Conservation (phyloP, 768 basidiomycete species). For the Xanthoconium stramineum region DNA sequence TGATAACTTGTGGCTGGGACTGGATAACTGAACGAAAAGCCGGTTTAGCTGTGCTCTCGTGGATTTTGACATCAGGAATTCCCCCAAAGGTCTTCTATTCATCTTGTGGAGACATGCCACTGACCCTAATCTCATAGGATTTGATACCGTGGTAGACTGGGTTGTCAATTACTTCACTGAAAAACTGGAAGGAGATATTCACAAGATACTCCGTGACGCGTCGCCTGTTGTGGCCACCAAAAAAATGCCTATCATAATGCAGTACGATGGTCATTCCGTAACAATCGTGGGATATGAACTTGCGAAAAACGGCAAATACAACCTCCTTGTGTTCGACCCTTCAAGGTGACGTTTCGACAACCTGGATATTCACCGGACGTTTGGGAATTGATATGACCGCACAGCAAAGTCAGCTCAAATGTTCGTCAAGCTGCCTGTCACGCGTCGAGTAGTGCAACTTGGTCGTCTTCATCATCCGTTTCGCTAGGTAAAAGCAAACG, state of each 20-base stretch:
- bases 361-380: neutral
- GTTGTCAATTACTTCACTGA: slow-evolving; percentile 67
- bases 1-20: neutral
- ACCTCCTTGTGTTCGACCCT: slow-evolving; percentile 78
- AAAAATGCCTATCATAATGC: slow-evolving; percentile 79
- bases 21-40: neutral
- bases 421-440: slow-evolving; percentile 24
- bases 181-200: slow-evolving; percentile 38
- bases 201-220: slow-evolving; percentile 50
- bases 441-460: neutral
- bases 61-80: slow-evolving; percentile 55
- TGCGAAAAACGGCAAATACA: slow-evolving; percentile 50
- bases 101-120: neutral
- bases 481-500: slow-evolving; percentile 21
- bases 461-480: slow-evolving; percentile 8
- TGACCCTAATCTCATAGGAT: slow-evolving; percentile 30
- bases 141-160: slow-evolving; percentile 62
- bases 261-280: slow-evolving; percentile 84
- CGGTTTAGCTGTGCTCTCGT: slow-evolving; percentile 52
- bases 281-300: slow-evolving; percentile 84
- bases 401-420: slow-evolving; percentile 11
- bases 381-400: neutral
- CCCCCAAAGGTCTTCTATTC: slow-evolving; percentile 39
- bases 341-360: slow-evolving; percentile 43
- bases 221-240: slow-evolving; percentile 54